Conservation (phyloP, 257 asterid genomes). For the Solanum verrucosum region DNA sequence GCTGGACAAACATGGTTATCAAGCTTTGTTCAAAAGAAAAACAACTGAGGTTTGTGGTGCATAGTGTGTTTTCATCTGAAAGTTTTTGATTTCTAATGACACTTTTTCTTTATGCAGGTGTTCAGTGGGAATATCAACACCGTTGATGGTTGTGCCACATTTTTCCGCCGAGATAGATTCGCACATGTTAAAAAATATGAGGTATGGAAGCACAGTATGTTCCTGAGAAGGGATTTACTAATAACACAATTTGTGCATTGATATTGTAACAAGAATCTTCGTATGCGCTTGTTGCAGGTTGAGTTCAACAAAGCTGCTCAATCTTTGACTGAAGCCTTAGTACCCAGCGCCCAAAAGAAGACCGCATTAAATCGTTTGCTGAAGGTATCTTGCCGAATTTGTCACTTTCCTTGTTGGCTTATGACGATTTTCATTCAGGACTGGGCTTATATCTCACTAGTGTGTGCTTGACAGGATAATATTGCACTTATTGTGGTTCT, state of each 20-base stretch:
- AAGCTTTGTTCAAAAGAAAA: slow-evolving; percentile 67
- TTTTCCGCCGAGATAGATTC: slow-evolving; percentile 94
- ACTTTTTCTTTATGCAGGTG: slow-evolving; percentile 36
- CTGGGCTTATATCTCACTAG: background rate
- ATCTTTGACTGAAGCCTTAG: slow-evolving; percentile 73
- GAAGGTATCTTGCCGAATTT: slow-evolving; percentile 39
- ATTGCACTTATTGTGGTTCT: slow-evolving; percentile 85
- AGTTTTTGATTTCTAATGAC: slow-evolving; percentile 1
- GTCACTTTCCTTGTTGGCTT: background rate
- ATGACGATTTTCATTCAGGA: background rate
- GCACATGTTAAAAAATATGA: slow-evolving; percentile 90
- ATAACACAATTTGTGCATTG: background rate
- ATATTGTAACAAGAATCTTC: background rate
- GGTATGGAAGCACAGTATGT: slow-evolving; percentile 29
- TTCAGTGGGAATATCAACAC: slow-evolving; percentile 40
- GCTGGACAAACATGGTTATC: slow-evolving; percentile 96
- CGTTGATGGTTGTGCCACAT: slow-evolving; percentile 95
- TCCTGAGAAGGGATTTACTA: background rate
- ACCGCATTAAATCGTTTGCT: slow-evolving; percentile 73
- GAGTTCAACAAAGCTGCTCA: slow-evolving; percentile 99
- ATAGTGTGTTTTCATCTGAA: background rate
- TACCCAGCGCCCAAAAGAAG: slow-evolving; percentile 74
- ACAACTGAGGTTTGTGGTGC: slow-evolving; percentile 74
- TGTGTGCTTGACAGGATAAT: slow-evolving; percentile 50
- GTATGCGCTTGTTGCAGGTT: slow-evolving; percentile 41